phyloP scores from a whole-genome alignment of 495 filamentous ascomycete species.

The Sordaria brevicollis region DNA sequence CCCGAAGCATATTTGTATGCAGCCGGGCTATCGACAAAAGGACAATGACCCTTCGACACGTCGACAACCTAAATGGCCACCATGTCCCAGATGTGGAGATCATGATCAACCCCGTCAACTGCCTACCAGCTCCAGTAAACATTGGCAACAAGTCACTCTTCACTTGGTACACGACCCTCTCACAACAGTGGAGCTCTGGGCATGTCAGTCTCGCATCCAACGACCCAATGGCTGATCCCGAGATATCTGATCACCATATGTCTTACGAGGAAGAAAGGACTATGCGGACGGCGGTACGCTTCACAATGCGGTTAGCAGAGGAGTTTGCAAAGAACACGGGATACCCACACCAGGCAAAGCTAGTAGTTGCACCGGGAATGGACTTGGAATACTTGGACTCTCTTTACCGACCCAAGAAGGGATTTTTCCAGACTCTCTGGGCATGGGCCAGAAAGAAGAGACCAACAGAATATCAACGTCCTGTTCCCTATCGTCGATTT shows the following conservation, averaged over 20 bases:
- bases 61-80: not conserved
- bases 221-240: conserved; percentile 20
- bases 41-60: conserved; percentile 4
- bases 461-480: not conserved
- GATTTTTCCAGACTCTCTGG: not conserved
- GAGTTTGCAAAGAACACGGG: conserved; percentile 7
- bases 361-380: conserved; percentile 12
- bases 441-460: not conserved
- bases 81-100: conserved; percentile 19
- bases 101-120: conserved; percentile 14
- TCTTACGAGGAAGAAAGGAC: conserved; percentile 7
- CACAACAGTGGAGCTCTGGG: conserved; percentile 29
- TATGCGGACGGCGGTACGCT: conserved; percentile 11
- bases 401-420: not conserved
- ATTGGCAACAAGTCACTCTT: conserved; percentile 3
- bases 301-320: conserved; percentile 17
- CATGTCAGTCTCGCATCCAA: conserved; percentile 22
- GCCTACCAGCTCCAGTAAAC: not conserved
- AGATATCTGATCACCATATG: conserved; percentile 16
- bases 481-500: not conserved
- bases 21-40: conserved; percentile 10
- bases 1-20: conserved; percentile 10
- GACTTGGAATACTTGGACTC: conserved; percentile 7
- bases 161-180: conserved; percentile 12
- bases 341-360: conserved; percentile 10